Evolutionary conservation across 768 basidiomycete genomes (phyloP), one percentile per base, ranked within the genome.

Genomic region (Sporobolomyces phaffii): DNA sequence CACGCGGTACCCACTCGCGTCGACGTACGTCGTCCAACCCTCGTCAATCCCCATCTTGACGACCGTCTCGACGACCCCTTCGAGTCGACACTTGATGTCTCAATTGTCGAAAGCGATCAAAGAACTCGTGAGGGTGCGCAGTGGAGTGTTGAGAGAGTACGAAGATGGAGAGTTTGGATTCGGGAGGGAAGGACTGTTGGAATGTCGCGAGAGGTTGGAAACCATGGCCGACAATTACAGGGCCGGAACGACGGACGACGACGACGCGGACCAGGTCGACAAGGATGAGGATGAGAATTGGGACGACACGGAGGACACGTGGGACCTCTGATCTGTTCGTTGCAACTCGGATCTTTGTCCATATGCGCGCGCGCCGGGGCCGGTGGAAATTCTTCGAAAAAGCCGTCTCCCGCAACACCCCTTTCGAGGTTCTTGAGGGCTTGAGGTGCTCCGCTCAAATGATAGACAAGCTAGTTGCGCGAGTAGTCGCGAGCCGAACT

Each of bases 81-180:
- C 40, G 13, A 47, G 54, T 14, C 26, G 62, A 29, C 29, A 31
- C 45, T 47, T 52, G 11, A 11, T 68, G 1, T 3, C 29, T 3
- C 18, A 43, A 17, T 44, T 72, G 9, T 26, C 20, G 31, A 20
- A 17, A 14, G 40, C 36, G 5, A 9, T 72, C 9, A 57, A 51
- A 36, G 70, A 72, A 36, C n/a, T 72, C 31, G 44, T 47, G 22
- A 26, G 70, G 22, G 28, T n/a, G 0, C 41, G 65, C n/a, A 26
- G n/a, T 6, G n/a, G 47, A 3, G 59, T 61, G 0, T 47, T 67
- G 53, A n/a, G 59, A 11, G 70, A 72, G 63, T 67, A 58, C 10
- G 65, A 68, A 29, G 53, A 52, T 14, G 68, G 49, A 6, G 69
- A 71, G 65, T 66, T 31, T 31, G 69, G 61, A 11, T 4, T 71